phyloP scores from a whole-genome alignment of 2,329 filamentous ascomycete genomes.

The Clonostachys sp. region DNA sequence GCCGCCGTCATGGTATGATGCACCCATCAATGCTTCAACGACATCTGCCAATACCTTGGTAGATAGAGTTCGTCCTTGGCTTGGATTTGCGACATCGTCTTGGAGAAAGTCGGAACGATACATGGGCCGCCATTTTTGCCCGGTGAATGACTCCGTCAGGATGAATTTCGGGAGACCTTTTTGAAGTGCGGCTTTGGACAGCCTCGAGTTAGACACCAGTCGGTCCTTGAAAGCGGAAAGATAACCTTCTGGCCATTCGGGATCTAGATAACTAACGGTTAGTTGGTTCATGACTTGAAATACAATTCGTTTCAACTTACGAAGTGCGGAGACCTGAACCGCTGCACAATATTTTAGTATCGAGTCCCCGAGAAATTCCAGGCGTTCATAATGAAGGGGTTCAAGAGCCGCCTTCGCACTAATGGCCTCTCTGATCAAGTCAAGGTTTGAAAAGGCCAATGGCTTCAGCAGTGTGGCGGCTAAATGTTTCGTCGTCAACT shows the following conservation, averaged over 20 bases:
- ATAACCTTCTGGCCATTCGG: conserved; percentile 70
- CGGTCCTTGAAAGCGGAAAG: conserved; percentile 64
- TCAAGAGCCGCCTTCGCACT: conserved; percentile 58
- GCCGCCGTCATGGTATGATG: conserved; percentile 66
- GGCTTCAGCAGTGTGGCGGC: conserved; percentile 22
- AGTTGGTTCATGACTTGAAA: neutral
- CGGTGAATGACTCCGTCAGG: conserved; percentile 61
- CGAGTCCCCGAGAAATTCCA: conserved; percentile 85
- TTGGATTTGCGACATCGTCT: conserved; percentile 4
- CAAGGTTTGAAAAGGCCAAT: conserved; percentile 47
- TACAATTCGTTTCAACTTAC: conserved; percentile 27
- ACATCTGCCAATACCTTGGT: conserved; percentile 85
- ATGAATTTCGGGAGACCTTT: conserved; percentile 70
- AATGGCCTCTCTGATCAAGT: conserved; percentile 64
- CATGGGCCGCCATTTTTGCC: conserved; percentile 66
- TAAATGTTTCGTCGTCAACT: conserved; percentile 59
- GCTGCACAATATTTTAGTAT: conserved; percentile 73
- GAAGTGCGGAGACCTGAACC: conserved; percentile 53
- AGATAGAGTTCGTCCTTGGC: conserved; percentile 41
- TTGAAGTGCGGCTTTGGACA: conserved; percentile 60
- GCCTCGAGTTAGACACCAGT: conserved; percentile 70
- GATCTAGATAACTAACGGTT: conserved; percentile 34
- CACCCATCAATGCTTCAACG: conserved; percentile 79
- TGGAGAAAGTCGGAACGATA: conserved; percentile 40
- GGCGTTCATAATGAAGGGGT: conserved; percentile 67